Percentiles rank a stretch among this genome's conserved stretches.
Evolutionary conservation across 257 asterid genomes (phyloP).

Genomic region (Nicotiana otophora): DNA sequence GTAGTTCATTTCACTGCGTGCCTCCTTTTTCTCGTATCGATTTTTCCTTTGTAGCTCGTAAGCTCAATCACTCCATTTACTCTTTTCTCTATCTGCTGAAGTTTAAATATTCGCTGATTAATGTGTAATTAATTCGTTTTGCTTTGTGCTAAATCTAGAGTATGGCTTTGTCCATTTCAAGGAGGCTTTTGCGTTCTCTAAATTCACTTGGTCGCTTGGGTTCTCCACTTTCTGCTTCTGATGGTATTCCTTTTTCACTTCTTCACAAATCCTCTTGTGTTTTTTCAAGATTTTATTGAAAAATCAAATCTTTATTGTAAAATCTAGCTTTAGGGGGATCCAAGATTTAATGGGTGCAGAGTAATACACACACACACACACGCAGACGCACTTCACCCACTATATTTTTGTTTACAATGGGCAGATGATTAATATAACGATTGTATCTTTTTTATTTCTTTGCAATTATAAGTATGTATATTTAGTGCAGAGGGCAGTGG

Average conservation of each 20-base stretch:
- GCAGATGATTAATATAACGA: neutral
- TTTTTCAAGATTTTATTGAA: neutral
- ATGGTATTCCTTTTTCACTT: neutral
- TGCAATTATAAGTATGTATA: neutral
- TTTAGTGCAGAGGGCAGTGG: neutral
- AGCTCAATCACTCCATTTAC: too few relatives aligned
- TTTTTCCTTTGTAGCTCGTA: neutral
- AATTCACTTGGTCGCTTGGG: conserved; percentile 7
- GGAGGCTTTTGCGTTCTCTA: conserved; percentile 12
- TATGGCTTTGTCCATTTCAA: conserved; percentile 26
- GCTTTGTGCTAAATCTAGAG: neutral
- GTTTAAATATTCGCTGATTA: neutral
- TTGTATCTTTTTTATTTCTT: neutral
- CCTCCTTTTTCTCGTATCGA: neutral
- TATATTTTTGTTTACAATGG: neutral
- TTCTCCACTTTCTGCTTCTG: conserved; percentile 10
- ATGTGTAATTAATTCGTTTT: neutral
- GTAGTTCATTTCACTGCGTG: neutral
- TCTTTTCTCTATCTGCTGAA: neutral
- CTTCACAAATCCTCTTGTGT: neutral
- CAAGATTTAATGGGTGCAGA: neutral
- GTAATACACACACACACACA: neutral
- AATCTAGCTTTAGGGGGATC: neutral
- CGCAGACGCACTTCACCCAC: neutral
- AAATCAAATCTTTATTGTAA: neutral